phyloP scores from a whole-genome alignment of 176 grass and related monocot genomes.

The Hordeum marinum region DNA sequence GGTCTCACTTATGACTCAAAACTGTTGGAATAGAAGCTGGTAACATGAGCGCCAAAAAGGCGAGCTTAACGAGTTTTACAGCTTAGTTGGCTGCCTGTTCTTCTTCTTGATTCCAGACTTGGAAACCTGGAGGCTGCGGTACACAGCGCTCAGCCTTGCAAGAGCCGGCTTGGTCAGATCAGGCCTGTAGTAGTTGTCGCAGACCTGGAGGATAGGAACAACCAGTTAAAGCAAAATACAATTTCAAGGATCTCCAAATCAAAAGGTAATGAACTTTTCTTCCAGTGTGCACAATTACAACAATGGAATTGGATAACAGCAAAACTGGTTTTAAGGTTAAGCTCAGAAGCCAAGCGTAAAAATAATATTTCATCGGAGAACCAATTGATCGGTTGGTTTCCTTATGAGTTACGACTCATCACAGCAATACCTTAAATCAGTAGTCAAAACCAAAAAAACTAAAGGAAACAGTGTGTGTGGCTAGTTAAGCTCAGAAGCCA shows the following conservation, averaged over 20 bases:
- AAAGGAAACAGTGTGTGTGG: background rate
- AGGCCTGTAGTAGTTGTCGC: constrained; percentile 71
- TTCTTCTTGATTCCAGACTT: constrained; percentile 88
- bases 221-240: background rate
- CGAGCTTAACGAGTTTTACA: background rate
- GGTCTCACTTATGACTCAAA: constrained; percentile 19
- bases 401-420: constrained; percentile 79
- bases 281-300: background rate
- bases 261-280: background rate
- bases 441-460: background rate
- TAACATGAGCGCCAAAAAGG: background rate
- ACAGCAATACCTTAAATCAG: constrained; percentile 37
- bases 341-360: constrained; percentile 89
- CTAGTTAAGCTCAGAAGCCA: constrained; percentile 42
- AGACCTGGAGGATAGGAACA: constrained; percentile 28
- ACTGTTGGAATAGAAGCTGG: constrained; percentile 18
- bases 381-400: constrained; percentile 44
- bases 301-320: background rate
- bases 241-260: background rate
- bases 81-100: constrained; percentile 60
- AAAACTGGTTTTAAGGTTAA: background rate
- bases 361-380: constrained; percentile 54
- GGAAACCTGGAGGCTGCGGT: constrained; percentile 78
- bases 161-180: constrained; percentile 78
- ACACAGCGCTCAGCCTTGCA: constrained; percentile 51